Base-by-base conservation (phyloP, 495 filamentous ascomycete species). In the Aspergillus biplanus region DNA sequence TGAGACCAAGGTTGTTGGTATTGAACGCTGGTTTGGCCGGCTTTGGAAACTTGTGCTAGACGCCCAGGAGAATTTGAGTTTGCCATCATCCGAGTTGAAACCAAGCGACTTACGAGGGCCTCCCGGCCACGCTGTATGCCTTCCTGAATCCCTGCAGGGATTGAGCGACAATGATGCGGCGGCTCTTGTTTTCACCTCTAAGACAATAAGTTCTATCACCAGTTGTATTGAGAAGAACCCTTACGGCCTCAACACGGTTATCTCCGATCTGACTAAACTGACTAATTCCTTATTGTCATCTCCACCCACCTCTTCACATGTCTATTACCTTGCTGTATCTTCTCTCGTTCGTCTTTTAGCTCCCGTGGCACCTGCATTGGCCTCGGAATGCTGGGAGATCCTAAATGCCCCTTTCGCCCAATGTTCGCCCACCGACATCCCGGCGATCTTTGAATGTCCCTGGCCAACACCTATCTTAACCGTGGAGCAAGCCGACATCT, bases 231-330 rank as follows among this genome's bases (percentile, higher is more conserved):
- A 88, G 58, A 80, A 82, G 37, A 89, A 91, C 1, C 74, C 76
- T 6, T 89, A 91, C 64, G 71, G 87, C 1, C 80, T 97, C 48
- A 97, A 96, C 73, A 95, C 90, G 3, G 83, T 89, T 37, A 84
- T 96, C 16, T 92, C 90, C 3, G 90, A 92, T 66, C 78, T 97
- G 37, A 97, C 89, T 75, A 85, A 83, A 16, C 81, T 97, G 3
- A 92, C 90, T 12, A 94, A 96, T 69, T 63, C 76, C 4, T 78
- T 96, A 7, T 67, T 67, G 57, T 71, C 75, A 7, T 66, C 78
- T 3, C 68, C 75, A 1, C 69, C 71, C 0, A 73, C 68, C 11
- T 73, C 71, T 4, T 71, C 73, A n/a, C 61, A 69, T 32, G 69
- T 74, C 39, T 67, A 75, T 13, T 77, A 80, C 57, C 73, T 73